Evolutionary conservation across 768 basidiomycete genomes (phyloP).

Genomic region (Phylloporus scabripes): DNA sequence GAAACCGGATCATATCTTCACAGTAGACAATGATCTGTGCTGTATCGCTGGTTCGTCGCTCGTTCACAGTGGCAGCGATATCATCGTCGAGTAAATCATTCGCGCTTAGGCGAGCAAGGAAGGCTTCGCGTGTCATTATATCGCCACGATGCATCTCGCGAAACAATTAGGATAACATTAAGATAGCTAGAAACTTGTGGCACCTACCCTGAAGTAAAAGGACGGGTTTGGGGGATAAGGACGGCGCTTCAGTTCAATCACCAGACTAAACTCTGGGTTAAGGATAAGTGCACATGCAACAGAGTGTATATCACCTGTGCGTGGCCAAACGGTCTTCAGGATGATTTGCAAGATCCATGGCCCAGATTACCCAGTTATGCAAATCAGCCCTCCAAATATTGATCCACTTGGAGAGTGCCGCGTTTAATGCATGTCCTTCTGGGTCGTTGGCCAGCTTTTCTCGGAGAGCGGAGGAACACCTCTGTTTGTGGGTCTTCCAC

Average conservation of each 20-base stretch:
- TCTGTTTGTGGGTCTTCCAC: slow-evolving; percentile 26
- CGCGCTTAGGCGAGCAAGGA: slow-evolving; percentile 14
- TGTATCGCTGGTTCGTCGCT: slow-evolving; percentile 23
- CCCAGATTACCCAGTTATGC: slow-evolving; percentile 15
- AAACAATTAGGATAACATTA: background rate
- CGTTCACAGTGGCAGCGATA: slow-evolving; percentile 15
- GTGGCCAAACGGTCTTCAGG: slow-evolving; percentile 23
- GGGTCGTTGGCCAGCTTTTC: slow-evolving; percentile 12
- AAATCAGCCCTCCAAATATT: slow-evolving; percentile 21
- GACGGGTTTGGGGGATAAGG: slow-evolving; percentile 11
- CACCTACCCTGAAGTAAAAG: slow-evolving; percentile 19
- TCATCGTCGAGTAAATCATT: slow-evolving; percentile 13
- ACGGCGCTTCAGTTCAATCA: slow-evolving; percentile 19
- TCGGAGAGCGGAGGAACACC: slow-evolving; percentile 10
- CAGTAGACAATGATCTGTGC: slow-evolving; percentile 23
- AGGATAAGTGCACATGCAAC: background rate
- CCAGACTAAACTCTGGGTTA: slow-evolving; percentile 13
- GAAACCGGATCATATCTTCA: slow-evolving; percentile 19
- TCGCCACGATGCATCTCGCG: slow-evolving; percentile 22
- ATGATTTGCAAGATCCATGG: slow-evolving; percentile 25
- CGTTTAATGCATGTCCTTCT: slow-evolving; percentile 14
- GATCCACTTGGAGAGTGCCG: slow-evolving; percentile 24
- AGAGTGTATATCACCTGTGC: slow-evolving; percentile 12
- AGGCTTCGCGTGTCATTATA: slow-evolving; percentile 17
- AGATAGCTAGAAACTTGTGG: background rate